Conservation (phyloP, 139 green algal species). For the Micractinium conductrix region DNA sequence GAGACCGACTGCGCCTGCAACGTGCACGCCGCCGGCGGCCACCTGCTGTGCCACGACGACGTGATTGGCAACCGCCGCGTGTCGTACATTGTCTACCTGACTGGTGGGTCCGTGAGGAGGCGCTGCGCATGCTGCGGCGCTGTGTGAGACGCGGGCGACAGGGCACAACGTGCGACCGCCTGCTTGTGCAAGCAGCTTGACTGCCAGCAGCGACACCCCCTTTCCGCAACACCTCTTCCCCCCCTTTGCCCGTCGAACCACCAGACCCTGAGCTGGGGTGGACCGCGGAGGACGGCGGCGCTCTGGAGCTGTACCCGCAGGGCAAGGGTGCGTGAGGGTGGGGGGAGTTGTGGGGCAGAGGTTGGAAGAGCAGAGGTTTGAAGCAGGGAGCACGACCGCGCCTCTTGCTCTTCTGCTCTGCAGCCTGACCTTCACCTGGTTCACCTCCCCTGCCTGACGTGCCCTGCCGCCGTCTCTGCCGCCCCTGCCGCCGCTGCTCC, state of each 20-base stretch:
- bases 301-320: conserved; percentile 86
- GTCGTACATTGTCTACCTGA: conserved; percentile 94
- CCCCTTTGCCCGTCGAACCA: background rate
- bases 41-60: conserved; percentile 90
- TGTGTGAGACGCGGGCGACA: too few relatives aligned
- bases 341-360: too few relatives aligned
- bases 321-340: background rate
- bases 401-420: too few relatives aligned
- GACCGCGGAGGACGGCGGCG: conserved; percentile 78
- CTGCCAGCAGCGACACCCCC: too few relatives aligned
- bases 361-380: too few relatives aligned
- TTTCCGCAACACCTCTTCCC: too few relatives aligned
- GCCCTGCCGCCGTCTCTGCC: background rate
- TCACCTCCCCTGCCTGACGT: background rate
- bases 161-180: too few relatives aligned
- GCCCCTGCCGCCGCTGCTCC: background rate
- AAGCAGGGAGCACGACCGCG: too few relatives aligned
- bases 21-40: conserved; percentile 79
- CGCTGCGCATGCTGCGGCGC: too few relatives aligned
- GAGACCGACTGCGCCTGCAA: conserved; percentile 90
- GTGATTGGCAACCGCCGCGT: conserved; percentile 88
- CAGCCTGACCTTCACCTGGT: too few relatives aligned
- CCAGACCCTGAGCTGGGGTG: conserved; percentile 81
- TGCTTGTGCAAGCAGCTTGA: too few relatives aligned
- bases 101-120: too few relatives aligned